Conservation (phyloP, 257 asterid genomes). For the Rauvolfia tetraphylla region DNA sequence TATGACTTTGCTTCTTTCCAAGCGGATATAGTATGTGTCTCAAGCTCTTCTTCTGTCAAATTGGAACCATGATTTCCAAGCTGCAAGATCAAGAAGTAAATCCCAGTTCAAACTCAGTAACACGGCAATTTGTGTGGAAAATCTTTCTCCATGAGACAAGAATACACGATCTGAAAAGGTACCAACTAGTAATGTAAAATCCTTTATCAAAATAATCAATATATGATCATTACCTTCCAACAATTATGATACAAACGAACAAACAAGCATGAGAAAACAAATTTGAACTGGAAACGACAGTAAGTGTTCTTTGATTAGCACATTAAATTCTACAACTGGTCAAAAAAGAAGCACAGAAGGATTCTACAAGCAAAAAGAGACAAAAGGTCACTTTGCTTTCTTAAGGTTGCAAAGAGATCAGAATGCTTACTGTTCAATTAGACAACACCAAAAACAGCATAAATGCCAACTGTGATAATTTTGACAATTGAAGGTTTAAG, state of each 20-base stretch:
- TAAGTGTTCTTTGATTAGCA: neutral
- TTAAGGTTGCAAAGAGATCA: neutral
- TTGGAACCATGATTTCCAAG: constrained; percentile 35
- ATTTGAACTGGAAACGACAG: neutral
- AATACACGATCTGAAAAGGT: neutral
- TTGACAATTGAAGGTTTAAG: neutral
- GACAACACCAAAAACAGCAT: neutral
- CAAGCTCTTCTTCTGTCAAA: constrained; percentile 36
- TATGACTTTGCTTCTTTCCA: constrained; percentile 31
- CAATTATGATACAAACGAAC: neutral
- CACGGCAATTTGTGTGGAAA: neutral
- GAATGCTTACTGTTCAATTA: neutral
- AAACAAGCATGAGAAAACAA: neutral
- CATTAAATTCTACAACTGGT: neutral
- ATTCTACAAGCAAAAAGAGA: neutral
- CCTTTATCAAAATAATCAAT: neutral
- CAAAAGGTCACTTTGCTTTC: neutral
- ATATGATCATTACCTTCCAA: neutral
- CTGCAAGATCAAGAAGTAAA: constrained; percentile 18
- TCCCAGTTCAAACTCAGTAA: neutral
- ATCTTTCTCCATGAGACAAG: neutral
- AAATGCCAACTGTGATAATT: neutral
- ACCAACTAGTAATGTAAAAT: neutral
- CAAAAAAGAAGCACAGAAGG: neutral
- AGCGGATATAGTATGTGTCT: constrained; percentile 32